Base-by-base conservation (phyloP, 805 yeast species). In the Saccharomyces jurei region DNA sequence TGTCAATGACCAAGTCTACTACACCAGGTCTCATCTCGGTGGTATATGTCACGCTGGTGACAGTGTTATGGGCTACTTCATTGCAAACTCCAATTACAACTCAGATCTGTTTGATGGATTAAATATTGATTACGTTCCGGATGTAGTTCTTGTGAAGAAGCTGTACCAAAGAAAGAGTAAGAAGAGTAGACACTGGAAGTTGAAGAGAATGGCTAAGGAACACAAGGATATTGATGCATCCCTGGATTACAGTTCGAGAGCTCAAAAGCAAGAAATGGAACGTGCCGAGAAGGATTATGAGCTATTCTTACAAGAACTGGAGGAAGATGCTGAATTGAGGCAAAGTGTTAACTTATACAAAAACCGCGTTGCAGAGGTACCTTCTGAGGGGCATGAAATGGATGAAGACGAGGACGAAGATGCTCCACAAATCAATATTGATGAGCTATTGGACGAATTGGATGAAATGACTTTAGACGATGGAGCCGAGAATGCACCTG, bases 121-220 rank as follows among this genome's bases (percentile, higher is more conserved):
- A 55, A 82, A 83, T 59, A 71, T 78, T 8, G 79, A 78, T 56
- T 83, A 84, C 59, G 72, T 84, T 25, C 94, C 96, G 21, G 97
- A 91, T 63, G 96, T 91, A 50, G 79, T 89, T 1, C 71, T 91
- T 58, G 95, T 92, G 54, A 89, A 90, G 89, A 91, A 90, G 69
- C 81, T 81, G 72, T 92, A 90, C 76, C 79, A 84, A 49, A 85
- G 96, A 77, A 86, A 85, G 75, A 77, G 82, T 49, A 82, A 81
- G 75, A 86, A 82, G 76, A 74, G 81, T 60, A 86, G 85, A 81
- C 81, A 84, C 78, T 89, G 96, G 96, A 89, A 86, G 74, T 82
- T 92, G 73, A 87, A 88, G 84, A 87, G 98, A 79, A 91, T 92
- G 97, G 98, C 98, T 41, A 87, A 80, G 67, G 98, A 94, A 74